Conservation (phyloP, 2,329 filamentous ascomycete species). For the Neofusicoccum cordaticola region DNA sequence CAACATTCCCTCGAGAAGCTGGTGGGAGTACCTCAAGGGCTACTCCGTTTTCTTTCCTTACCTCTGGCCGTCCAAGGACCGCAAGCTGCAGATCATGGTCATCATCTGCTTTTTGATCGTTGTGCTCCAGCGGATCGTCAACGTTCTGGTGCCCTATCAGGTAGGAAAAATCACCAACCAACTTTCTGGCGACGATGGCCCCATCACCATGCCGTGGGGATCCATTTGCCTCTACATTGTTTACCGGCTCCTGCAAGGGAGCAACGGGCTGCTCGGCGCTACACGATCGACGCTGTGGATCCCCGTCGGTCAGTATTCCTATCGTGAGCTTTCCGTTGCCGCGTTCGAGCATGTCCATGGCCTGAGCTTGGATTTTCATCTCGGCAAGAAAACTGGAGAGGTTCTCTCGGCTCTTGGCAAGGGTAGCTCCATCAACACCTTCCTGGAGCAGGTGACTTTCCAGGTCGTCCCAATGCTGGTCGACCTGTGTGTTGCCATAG, state of each 20-base stretch:
- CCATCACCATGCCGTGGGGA: constrained; percentile 63
- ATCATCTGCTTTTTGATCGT: constrained; percentile 79
- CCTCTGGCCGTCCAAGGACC: constrained; percentile 85
- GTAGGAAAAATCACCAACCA: constrained; percentile 76
- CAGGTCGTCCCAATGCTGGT: constrained; percentile 93
- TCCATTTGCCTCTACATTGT: constrained; percentile 73
- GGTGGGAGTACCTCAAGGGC: constrained; percentile 93
- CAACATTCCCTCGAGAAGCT: constrained; percentile 80
- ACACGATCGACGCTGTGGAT: constrained; percentile 86
- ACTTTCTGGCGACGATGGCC: constrained; percentile 56
- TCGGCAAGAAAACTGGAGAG: constrained; percentile 94
- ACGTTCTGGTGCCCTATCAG: constrained; percentile 80
- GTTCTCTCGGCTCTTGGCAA: constrained; percentile 95
- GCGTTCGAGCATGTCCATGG: constrained; percentile 97
- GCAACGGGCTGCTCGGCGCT: constrained; percentile 82
- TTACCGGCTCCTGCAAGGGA: constrained; percentile 80
- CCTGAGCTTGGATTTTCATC: constrained; percentile 91
- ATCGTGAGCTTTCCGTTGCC: constrained; percentile 87
- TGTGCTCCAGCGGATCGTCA: constrained; percentile 76
- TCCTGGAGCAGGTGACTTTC: constrained; percentile 94
- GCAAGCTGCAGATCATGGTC: constrained; percentile 72
- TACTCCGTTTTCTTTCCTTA: constrained; percentile 96
- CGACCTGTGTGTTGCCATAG: constrained; percentile 81
- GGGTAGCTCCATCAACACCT: constrained; percentile 91
- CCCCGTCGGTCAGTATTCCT: constrained; percentile 94